Evolutionary conservation across 2,329 filamentous ascomycete species (phyloP), one percentile per base, ranked within the genome.

Genomic region (Pseudogymnoascus sp.): DNA sequence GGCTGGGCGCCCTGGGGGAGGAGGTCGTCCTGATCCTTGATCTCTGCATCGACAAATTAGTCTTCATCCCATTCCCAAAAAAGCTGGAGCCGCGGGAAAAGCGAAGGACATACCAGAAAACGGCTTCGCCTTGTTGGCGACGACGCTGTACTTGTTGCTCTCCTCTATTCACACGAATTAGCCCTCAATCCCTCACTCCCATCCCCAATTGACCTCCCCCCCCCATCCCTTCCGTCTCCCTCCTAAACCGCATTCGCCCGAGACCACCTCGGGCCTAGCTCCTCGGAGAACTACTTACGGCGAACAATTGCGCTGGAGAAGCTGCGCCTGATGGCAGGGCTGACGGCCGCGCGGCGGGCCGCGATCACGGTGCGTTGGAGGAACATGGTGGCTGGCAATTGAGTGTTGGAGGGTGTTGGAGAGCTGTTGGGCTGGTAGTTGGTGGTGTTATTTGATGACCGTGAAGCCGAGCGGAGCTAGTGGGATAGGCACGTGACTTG

Each of bases 1-100:
- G 87, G 80, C 72, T 84, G 78, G 72, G 89, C 92, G 82, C 95
- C 95, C 35, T 91, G 90, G 68, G 89, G 85, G 69, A 96, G 71
- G 65, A 99, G 90, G 78, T 99, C 95, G n/a, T 86, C 83, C 70
- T 89, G 84, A 69, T 76, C 79, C 81, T 88, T 88, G 80, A 99
- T 85, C 73, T 97, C 95, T 99, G 26, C 17, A 21, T 57, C 23
- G 21, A 10, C 15, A 60, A 38, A 60, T 61, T 61, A 61, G 62
- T 47, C 53, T 17, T n/a, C n/a, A 19, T 26, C 44, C 35, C 15
- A 11, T 8, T 8, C 8, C 17, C 57, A 38, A 38, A 36, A 60
- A 15, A 36, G 53, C 1, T 7, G 57, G 33, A 33, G 11, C 10
- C 3, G 33, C 33, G 11, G 33, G 10, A 15, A 11, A 36, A 9